These are phyloP conservation scores for Chenopodium quinoa DNA, from an alignment of 148 eudicot species.

Conservation along the genomic window DNA sequence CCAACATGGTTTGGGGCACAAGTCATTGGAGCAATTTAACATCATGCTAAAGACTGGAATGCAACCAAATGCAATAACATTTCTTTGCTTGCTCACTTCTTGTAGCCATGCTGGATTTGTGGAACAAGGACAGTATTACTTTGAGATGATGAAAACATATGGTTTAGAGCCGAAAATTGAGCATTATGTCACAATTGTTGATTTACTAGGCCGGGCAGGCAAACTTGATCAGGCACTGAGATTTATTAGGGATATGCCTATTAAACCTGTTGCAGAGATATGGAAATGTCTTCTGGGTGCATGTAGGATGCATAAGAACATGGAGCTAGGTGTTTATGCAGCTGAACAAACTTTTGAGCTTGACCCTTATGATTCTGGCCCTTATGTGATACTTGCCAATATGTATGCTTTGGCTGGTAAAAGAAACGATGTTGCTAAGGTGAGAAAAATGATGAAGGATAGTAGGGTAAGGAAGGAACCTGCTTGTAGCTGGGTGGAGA, in stretches of 20 bases:
- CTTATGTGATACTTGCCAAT: constrained; percentile 59
- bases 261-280: constrained; percentile 49
- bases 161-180: constrained; percentile 48
- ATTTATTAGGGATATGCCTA: constrained; percentile 45
- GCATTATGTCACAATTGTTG: constrained; percentile 58
- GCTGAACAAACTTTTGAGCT: constrained; percentile 57
- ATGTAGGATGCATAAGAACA: constrained; percentile 56
- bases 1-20: constrained; percentile 54
- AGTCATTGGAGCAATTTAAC: constrained; percentile 42
- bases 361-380: constrained; percentile 55
- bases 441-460: constrained; percentile 56
- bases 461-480: constrained; percentile 59
- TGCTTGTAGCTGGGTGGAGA: constrained; percentile 76
- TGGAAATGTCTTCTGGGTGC: constrained; percentile 65
- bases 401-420: constrained; percentile 58
- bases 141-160: constrained; percentile 44
- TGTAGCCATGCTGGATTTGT: constrained; percentile 66
- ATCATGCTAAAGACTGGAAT: constrained; percentile 38
- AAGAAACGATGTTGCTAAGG: constrained; percentile 51
- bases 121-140: constrained; percentile 45
- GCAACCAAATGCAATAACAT: constrained; percentile 50
- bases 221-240: constrained; percentile 40
- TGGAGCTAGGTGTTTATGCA: constrained; percentile 62
- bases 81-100: constrained; percentile 56
- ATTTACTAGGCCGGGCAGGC: constrained; percentile 67